Conservation (phyloP, 257 asterid genomes). For the Rubia yunnanensis region DNA sequence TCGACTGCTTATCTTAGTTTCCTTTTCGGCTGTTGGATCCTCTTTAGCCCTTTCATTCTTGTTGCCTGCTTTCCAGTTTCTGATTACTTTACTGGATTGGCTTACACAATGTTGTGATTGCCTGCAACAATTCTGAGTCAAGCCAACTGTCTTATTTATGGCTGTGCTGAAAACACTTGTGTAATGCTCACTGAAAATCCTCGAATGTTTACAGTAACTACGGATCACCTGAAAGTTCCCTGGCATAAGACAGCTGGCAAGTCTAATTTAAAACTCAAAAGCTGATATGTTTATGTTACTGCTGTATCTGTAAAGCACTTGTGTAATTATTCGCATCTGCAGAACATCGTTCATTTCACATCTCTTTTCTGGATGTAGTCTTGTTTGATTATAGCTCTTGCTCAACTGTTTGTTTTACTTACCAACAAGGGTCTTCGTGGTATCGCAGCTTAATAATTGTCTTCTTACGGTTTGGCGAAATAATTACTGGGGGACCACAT, state of each 20-base stretch:
- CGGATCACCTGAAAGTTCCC: too few species aligned
- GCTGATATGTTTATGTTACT: too few species aligned
- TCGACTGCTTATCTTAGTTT: neutral
- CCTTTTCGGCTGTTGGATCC: neutral
- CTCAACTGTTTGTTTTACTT: neutral
- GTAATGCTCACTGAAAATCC: neutral
- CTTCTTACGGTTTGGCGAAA: constrained; percentile 81
- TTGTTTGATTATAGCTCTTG: neutral
- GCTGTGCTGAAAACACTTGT: neutral
- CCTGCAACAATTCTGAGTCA: neutral
- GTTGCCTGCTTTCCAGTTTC: neutral
- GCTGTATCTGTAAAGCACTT: neutral
- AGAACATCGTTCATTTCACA: neutral
- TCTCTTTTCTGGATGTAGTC: neutral
- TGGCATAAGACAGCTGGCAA: neutral
- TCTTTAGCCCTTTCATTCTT: neutral
- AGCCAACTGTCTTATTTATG: neutral
- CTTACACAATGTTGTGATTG: neutral
- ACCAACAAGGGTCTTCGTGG: neutral
- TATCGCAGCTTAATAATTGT: constrained; percentile 63
- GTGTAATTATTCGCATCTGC: neutral
- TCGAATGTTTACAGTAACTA: neutral
- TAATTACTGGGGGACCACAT: constrained; percentile 74
- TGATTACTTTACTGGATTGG: neutral
- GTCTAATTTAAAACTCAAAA: neutral